Evolutionary conservation across 805 yeast genomes (phyloP), one percentile per base, ranked within the genome.

Genomic region (Saccharomycopsis vini): DNA sequence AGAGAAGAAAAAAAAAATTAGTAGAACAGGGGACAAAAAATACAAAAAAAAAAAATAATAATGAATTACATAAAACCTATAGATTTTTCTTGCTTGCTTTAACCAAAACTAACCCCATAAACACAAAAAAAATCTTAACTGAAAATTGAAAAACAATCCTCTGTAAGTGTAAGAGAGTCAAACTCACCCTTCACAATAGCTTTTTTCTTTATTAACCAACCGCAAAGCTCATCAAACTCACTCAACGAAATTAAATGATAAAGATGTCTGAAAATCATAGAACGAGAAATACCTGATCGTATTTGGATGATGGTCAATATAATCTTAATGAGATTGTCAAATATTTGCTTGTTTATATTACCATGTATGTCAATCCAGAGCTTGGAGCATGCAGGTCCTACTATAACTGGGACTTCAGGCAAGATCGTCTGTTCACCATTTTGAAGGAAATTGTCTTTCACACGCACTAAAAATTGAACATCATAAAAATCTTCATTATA

Each of bases 331-430:
- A 81, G 58, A 40, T 67, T 70, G 12, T 61, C 60, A 94, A 95
- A 89, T 5, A 86, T 60, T 0, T 56, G 54, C 21, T 57, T 61
- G 48, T 81, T 78, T 35, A 88, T 68, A 22, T 67, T 59, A 1
- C 94, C 90, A 26, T 64, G 59, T 30, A 80, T 59, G 52, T 80
- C 82, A 10, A 84, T 66, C 95, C 96, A 87, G 6, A 81, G 57
- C 32, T 73, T 72, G 2, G 82, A 73, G 47, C 85, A 79, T 2
- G 88, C 75, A 16, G 67, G 61, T 0, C 80, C 81, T 6, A 65
- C 50, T 0, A 89, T 88, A 2, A 79, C 71, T 1, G 77, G 66
- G 1, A 64, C 56, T 4, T 52, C 46, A 1, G 54, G 50, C 6
- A 50, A 31, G 4, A 45, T 20, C 16, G 40, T 22, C 20, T 40